A percentile compares a stretch with the other conserved stretches of the same genome.
Conservation (phyloP, 371 early-diverging fungal genomes). For the Neoconidiobolus thromboides region DNA sequence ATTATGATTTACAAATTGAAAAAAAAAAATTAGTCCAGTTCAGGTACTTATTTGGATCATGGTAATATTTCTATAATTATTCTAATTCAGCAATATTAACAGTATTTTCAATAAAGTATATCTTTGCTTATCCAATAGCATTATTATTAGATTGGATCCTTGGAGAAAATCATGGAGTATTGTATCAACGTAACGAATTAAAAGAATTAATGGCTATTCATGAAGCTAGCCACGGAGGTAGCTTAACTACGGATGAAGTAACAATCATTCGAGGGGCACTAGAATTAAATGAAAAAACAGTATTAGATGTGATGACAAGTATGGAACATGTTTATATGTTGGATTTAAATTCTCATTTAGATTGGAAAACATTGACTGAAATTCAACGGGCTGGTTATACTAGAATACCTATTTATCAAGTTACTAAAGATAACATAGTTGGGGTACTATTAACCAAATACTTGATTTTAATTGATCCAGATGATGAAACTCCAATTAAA, state of each 20-base stretch:
- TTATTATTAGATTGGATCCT: conserved; percentile 50
- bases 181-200: conserved; percentile 48
- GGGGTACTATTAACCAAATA: conserved; percentile 31
- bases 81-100: too few species aligned
- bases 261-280: conserved; percentile 79
- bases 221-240: conserved; percentile 43
- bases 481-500: conserved; percentile 48
- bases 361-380: conserved; percentile 40
- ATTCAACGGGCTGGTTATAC: conserved; percentile 73
- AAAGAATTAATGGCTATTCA: conserved; percentile 84
- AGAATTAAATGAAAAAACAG: conserved; percentile 71
- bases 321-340: conserved; percentile 55
- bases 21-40: too few species aligned
- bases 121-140: conserved; percentile 66
- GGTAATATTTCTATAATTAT: too few species aligned
- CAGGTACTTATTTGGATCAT: too few species aligned
- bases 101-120: conserved; percentile 26
- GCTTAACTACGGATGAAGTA: conserved; percentile 75
- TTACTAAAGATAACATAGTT: conserved; percentile 42
- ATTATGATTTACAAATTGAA: too few species aligned
- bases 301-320: conserved; percentile 69
- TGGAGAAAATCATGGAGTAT: conserved; percentile 59
- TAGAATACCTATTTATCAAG: conserved; percentile 69
- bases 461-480: conserved; percentile 64
- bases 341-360: conserved; percentile 39